A percentile compares a stretch with the other conserved stretches of the same genome.
Evolutionary conservation across 148 eudicot species (phyloP).

Genomic region (Rhododendron henanense): DNA sequence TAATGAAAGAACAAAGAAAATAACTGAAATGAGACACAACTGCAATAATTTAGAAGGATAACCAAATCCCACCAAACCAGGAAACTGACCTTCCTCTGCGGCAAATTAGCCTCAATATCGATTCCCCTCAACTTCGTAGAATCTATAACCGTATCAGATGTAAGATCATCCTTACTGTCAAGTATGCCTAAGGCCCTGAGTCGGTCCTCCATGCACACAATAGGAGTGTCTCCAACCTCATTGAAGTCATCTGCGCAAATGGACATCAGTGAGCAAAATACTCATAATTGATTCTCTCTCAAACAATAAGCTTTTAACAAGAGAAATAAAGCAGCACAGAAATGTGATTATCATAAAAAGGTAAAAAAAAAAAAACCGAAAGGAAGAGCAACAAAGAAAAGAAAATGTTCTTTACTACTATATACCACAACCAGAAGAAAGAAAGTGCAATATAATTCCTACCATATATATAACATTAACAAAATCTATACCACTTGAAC

Average conservation of each 20-base stretch:
- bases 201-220: slow-evolving; percentile 65
- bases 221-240: slow-evolving; percentile 23
- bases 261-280: neutral
- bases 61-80: neutral
- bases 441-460: neutral
- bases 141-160: slow-evolving; percentile 23
- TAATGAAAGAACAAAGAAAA: neutral
- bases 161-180: slow-evolving; percentile 22
- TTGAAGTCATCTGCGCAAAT: slow-evolving; percentile 34
- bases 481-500: neutral
- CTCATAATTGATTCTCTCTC: neutral
- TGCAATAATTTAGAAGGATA: neutral
- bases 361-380: neutral
- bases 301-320: neutral
- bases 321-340: neutral
- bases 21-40: neutral
- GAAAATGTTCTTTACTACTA: neutral
- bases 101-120: slow-evolving; percentile 48
- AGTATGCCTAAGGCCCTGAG: slow-evolving; percentile 70
- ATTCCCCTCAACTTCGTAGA: slow-evolving; percentile 45
- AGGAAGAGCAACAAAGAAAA: neutral
- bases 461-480: neutral
- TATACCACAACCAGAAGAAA: neutral
- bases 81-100: slow-evolving; percentile 59
- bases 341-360: neutral